A percentile compares a stretch with the other conserved stretches of the same genome.
Conservation (phyloP, 2,329 filamentous ascomycete genomes). For the Paraconiothyrium sp. region DNA sequence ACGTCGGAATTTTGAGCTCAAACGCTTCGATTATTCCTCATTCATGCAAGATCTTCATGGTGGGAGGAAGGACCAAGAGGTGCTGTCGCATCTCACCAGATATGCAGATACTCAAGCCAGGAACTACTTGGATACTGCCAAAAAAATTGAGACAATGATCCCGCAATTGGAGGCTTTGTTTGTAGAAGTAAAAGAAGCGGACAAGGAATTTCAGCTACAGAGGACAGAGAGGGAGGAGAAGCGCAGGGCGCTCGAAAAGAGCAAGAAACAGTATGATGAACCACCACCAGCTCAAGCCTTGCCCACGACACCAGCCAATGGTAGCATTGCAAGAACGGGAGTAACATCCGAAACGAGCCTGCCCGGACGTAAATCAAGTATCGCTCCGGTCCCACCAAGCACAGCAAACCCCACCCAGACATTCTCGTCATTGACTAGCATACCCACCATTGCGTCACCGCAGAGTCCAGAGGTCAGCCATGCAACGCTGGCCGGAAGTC, state of each 20-base stretch:
- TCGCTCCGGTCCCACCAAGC: conserved; percentile 47
- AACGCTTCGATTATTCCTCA: conserved; percentile 97
- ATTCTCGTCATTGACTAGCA: conserved; percentile 32
- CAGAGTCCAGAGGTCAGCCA: conserved; percentile 43
- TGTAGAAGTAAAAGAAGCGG: conserved; percentile 87
- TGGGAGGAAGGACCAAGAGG: conserved; percentile 97
- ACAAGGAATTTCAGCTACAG: conserved; percentile 97
- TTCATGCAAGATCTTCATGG: conserved; percentile 99
- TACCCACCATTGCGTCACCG: conserved; percentile 36
- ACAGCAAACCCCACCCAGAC: conserved; percentile 43
- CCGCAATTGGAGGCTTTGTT: conserved; percentile 91
- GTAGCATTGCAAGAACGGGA: conserved; percentile 30
- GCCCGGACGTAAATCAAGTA: conserved; percentile 43
- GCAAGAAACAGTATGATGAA: conserved; percentile 63
- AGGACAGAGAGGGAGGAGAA: conserved; percentile 96
- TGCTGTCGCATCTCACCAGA: conserved; percentile 91
- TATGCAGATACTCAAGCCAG: conserved; percentile 92
- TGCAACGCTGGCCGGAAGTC: conserved; percentile 35
- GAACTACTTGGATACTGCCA: conserved; percentile 81
- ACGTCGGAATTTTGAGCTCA: conserved; percentile 92
- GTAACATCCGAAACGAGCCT: conserved; percentile 37
- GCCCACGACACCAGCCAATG: conserved; percentile 36
- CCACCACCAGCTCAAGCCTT: conserved; percentile 33
- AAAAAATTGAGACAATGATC: conserved; percentile 85
- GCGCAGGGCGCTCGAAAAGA: conserved; percentile 87